phyloP scores from a whole-genome alignment of 495 filamentous ascomycete genomes.

The Talaromyces borbonicus region DNA sequence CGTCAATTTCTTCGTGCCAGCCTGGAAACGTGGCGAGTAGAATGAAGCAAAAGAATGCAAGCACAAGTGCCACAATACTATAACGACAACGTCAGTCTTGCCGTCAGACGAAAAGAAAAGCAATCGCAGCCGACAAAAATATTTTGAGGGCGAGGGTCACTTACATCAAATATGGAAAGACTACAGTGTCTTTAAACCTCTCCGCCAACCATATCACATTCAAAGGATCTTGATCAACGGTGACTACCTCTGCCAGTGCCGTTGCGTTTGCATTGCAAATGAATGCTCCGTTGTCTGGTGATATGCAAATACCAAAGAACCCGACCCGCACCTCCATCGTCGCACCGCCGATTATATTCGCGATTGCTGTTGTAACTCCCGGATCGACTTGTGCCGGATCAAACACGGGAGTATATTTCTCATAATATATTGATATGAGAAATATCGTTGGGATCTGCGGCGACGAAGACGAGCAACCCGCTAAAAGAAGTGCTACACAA shows the following conservation, averaged over 20 bases:
- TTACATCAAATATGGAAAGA: constrained; percentile 62
- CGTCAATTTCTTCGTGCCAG: constrained; percentile 57
- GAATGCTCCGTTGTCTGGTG: constrained; percentile 50
- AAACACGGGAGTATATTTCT: constrained; percentile 50
- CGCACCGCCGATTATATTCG: constrained; percentile 54
- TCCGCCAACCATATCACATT: constrained; percentile 63
- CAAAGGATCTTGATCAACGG: constrained; percentile 56
- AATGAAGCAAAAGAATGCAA: constrained; percentile 60
- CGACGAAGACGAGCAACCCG: constrained; percentile 60
- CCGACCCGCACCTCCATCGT: constrained; percentile 60
- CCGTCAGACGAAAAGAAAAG: no score
- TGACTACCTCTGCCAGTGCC: constrained; percentile 51
- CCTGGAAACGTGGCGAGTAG: constrained; percentile 63
- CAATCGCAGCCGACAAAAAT: no score
- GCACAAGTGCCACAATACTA: constrained; percentile 60
- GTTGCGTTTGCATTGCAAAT: constrained; percentile 62
- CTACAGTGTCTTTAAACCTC: constrained; percentile 63
- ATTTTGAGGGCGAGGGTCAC: constrained; percentile 14
- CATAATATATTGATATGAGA: constrained; percentile 61
- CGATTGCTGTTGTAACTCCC: constrained; percentile 57
- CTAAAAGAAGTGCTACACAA: constrained; percentile 49
- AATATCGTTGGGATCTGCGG: constrained; percentile 60
- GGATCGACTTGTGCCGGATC: constrained; percentile 74
- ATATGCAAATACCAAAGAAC: constrained; percentile 63
- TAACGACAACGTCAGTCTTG: no score